Evolutionary conservation across 2,329 filamentous ascomycete genomes (phyloP).

Genomic region (Neofusicoccum cordaticola): DNA sequence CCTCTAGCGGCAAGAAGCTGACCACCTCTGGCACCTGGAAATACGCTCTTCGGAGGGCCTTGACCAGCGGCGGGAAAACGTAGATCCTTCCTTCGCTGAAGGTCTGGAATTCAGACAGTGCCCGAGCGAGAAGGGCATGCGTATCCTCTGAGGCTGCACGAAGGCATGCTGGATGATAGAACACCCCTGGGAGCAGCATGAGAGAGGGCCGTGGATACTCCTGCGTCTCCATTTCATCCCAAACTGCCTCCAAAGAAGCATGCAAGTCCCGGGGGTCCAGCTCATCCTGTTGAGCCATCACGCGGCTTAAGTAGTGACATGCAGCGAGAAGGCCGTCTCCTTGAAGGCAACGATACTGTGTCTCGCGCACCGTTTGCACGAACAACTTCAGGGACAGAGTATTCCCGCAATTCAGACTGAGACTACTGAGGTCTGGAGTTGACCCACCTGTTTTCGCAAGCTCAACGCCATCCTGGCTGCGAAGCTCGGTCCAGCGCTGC

Average conservation of each 20-base stretch:
- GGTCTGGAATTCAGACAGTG: conserved; percentile 26
- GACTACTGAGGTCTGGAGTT: neutral
- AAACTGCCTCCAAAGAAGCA: conserved; percentile 36
- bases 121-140: conserved; percentile 24
- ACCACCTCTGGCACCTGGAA: conserved; percentile 28
- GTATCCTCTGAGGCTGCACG: conserved; percentile 17
- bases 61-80: conserved; percentile 30
- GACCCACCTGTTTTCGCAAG: neutral
- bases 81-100: conserved; percentile 36
- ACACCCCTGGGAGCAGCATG: conserved; percentile 34
- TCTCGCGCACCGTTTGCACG: conserved; percentile 24
- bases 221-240: conserved; percentile 48
- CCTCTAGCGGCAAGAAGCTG: conserved; percentile 35
- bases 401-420: neutral
- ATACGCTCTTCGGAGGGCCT: conserved; percentile 31
- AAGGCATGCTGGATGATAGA: conserved; percentile 36
- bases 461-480: neutral
- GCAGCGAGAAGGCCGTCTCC: conserved; percentile 28
- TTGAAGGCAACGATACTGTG: conserved; percentile 32
- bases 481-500: conserved; percentile 18
- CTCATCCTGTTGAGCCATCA: conserved; percentile 19
- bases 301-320: conserved; percentile 24
- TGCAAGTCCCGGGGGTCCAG: conserved; percentile 23
- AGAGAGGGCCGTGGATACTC: conserved; percentile 44
- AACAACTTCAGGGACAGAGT: conserved; percentile 25